phyloP scores from a whole-genome alignment of 441 rosid species.

The Populus hybrid region DNA sequence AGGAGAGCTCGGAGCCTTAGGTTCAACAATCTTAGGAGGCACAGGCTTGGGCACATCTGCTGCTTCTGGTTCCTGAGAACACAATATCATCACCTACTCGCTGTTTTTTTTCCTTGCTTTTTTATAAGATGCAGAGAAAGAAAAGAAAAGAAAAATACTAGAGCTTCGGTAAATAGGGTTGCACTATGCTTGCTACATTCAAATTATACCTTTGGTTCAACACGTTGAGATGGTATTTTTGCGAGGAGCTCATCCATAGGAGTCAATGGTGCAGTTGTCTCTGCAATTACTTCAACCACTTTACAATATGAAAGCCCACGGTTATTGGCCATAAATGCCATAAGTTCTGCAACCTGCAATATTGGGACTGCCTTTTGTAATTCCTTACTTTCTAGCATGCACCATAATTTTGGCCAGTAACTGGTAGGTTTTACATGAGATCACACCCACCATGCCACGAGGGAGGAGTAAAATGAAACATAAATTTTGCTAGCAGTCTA shows the following conservation, averaged over 20 bases:
- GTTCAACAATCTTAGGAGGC: constrained; percentile 31
- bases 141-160: not conserved
- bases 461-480: not conserved
- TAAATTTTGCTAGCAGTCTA: not conserved
- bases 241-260: constrained; percentile 78
- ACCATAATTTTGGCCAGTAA: not conserved
- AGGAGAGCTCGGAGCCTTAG: constrained; percentile 41
- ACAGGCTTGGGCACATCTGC: constrained; percentile 29
- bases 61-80: constrained; percentile 39
- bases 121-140: too few relatives aligned
- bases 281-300: constrained; percentile 96
- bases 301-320: constrained; percentile 72
- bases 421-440: not conserved
- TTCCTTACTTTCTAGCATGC: not conserved
- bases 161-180: not conserved
- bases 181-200: not conserved
- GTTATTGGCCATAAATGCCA: constrained; percentile 88
- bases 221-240: constrained; percentile 72
- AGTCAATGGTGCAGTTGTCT: constrained; percentile 81
- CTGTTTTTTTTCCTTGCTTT: too few relatives aligned
- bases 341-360: constrained; percentile 87
- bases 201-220: constrained; percentile 34
- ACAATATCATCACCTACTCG: not conserved
- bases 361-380: not conserved
- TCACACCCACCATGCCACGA: not conserved